Evolutionary conservation across 2,329 filamentous ascomycete species (phyloP).

Genomic region (Talaromyces marneffei): DNA sequence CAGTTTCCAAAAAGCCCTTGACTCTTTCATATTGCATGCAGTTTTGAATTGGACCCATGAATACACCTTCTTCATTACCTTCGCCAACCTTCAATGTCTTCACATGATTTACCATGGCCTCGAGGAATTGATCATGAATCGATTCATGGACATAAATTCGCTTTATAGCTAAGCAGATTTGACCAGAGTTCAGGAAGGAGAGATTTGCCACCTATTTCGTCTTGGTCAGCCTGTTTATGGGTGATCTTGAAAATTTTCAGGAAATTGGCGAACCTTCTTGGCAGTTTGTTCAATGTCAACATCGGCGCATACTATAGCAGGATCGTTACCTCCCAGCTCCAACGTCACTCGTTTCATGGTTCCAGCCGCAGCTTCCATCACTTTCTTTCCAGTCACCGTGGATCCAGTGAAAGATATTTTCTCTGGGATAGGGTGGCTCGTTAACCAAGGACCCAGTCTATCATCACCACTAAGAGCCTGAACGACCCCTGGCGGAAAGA

Average conservation of each 20-base stretch:
- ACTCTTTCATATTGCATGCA: constrained; percentile 58
- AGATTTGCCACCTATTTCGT: not conserved
- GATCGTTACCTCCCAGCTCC: constrained; percentile 29
- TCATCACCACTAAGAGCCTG: constrained; percentile 52
- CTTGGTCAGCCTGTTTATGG: not conserved
- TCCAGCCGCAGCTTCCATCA: constrained; percentile 46
- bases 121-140: constrained; percentile 53
- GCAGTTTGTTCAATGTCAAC: not conserved
- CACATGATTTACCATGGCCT: constrained; percentile 43
- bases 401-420: constrained; percentile 58
- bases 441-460: constrained; percentile 50
- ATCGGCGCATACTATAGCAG: constrained; percentile 5
- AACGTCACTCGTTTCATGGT: constrained; percentile 52
- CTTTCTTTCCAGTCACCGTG: constrained; percentile 44
- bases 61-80: not conserved
- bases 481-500: constrained; percentile 50
- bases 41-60: not conserved
- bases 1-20: constrained; percentile 45
- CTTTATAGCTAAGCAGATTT: constrained; percentile 53
- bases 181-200: not conserved
- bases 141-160: constrained; percentile 57
- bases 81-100: constrained; percentile 24
- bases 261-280: not conserved
- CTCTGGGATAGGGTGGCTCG: constrained; percentile 48
- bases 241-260: not conserved